Base-by-base conservation (phyloP, 1,284 basidiomycete species). In the Cystobasidium sp. region DNA sequence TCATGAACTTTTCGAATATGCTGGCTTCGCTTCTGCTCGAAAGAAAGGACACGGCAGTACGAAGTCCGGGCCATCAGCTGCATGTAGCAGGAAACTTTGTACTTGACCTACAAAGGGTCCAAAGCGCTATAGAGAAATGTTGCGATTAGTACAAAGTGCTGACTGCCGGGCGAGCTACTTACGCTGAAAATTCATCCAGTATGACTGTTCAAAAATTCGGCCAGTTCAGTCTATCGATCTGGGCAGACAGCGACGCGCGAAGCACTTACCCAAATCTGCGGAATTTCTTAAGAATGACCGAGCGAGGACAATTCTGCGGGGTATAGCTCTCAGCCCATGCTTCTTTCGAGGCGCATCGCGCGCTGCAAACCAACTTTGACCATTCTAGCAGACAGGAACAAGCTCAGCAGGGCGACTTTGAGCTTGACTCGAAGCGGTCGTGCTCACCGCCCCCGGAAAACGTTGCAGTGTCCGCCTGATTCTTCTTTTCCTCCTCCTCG, bases 181-280 rank as follows among this genome's bases (percentile, higher is more conserved):
- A 66, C 66, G 66, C 66, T 10, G 66, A 68, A 37, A 56, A 68
- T 39, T 68, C 66, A 22, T 68, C 66, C 16, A 68, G 55, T 20
- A 68, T 68, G 31, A 58, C 64, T 66, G 63, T 37, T 9, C 18
- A 18, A 10, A 61, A 6, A 43, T 12, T 18, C 18, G 4, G 43
- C n/a, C 31, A 58, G 44, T 46, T 51, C 22, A 39, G 9, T 37
- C 24, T 44, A 22, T 16, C 12, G 6, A 14, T 5, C 4, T 46
- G 8, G 16, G 6, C n/a, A 20, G 3, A 18, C 49, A 22, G 16
- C 12, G 22, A 6, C 7, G n/a, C n/a, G 12, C 10, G 18, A 37
- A 16, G 2, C 43, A 53, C 63, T 18, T 53, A 66, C 64, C 31
- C 14, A 68, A 39, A 22, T 68, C 66, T 22, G 55, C 66, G 1